These are phyloP conservation scores for Lunasporangiospora selenospora DNA, from an alignment of 192 early-diverging fungal species.

Conservation along the genomic window DNA sequence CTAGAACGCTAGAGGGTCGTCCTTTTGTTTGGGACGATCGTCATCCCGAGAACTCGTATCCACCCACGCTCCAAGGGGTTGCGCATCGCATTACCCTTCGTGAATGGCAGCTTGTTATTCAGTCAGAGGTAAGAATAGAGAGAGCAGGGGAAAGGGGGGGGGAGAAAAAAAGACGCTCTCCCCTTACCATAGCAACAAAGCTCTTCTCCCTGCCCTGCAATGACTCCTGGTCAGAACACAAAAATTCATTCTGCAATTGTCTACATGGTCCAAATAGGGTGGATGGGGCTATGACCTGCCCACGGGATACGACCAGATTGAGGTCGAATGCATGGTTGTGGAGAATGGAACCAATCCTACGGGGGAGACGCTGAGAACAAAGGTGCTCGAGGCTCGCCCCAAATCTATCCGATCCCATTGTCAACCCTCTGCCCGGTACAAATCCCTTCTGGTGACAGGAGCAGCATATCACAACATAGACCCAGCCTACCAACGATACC, in stretches of 20 bases:
- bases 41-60: conserved; percentile 24
- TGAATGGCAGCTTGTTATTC: conserved; percentile 39
- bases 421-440: conserved; percentile 40
- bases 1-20: conserved; percentile 19
- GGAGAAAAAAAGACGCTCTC: no score
- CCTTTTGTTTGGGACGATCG: conserved; percentile 39
- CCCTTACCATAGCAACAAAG: no score
- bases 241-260: no score
- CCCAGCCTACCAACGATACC: conserved; percentile 30
- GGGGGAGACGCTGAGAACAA: conserved; percentile 22
- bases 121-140: conserved; percentile 29
- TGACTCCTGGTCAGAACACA: no score
- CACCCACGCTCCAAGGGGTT: conserved; percentile 43
- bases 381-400: conserved; percentile 30
- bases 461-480: conserved; percentile 37
- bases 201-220: no score
- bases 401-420: conserved; percentile 17
- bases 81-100: conserved; percentile 31
- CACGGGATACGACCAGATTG: conserved; percentile 47
- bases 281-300: conserved; percentile 46
- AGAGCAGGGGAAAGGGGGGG: no score
- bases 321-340: conserved; percentile 22
- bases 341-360: conserved; percentile 13
- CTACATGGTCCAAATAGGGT: conserved; percentile 18
- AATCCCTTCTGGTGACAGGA: conserved; percentile 26